Evolutionary conservation across 2,329 filamentous ascomycete species (phyloP), one percentile per base, ranked within the genome.

Genomic region (Fonsecaea monophora): DNA sequence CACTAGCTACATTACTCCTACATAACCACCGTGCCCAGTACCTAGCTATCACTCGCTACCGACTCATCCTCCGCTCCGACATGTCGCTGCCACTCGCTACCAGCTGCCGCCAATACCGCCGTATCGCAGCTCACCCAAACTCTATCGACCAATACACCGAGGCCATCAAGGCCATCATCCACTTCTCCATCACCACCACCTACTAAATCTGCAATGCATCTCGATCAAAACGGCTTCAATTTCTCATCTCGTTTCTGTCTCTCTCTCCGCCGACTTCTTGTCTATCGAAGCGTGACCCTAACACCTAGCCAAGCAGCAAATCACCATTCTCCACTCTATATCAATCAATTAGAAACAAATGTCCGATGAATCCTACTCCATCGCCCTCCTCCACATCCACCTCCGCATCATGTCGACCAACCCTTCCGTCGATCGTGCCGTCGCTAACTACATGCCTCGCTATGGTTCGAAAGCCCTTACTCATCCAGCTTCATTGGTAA

Each of bases 401-500:
- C 25, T 25, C 25, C 25, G 25, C 25, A 25, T 25, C 25, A 25
- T 9, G 35, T 42, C 38, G n/a, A 34, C 12, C 40, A 35, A 18
- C 7, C 32, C 25, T 42, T 45, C 42, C 45, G 15, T 60, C 30
- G 25, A 60, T 60, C 40, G 30, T 50, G 15, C 38, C 57, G 18
- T 48, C 40, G 30, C 40, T 35, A 34, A 35, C 40, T 18, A 34
- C 42, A 60, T 50, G 57, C 57, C 45, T 48, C 57, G 57, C 57
- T 35, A 37, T 60, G 42, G 35, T 5, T 37, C 15, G 50, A 13
- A 45, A 34, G 6, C 37, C 37, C 12, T 34, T n/a, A 25, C 42
- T 48, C n/a, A 60, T 18, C 9, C 57, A 32, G n/a, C 15, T 12
- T 21, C 30, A 34, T 5, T 34, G 45, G 21, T 25, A 12, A 50